Base-by-base conservation (phyloP, 495 filamentous ascomycete genomes). In the Penicillium subrubescens region DNA sequence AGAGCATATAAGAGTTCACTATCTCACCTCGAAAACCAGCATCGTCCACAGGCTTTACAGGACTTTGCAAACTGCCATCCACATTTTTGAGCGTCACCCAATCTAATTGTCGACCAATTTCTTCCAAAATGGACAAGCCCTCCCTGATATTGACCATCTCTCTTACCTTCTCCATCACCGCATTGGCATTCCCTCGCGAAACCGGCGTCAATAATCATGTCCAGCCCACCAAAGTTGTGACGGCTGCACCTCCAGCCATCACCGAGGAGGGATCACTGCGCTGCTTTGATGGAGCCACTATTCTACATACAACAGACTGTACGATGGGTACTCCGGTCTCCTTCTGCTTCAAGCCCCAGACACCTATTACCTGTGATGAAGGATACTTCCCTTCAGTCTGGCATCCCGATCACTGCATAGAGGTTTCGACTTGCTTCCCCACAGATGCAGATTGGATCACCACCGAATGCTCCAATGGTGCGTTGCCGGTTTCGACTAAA, bases 351-450 rank as follows among this genome's bases (percentile, higher is more conserved):
- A 69, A 65, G 17, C 57, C 43, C 3, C 35, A 51, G 17, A 55
- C 67, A 15, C 69, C 70, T 8, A 67, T 69, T 31, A 35, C 58
- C 33, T 75, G 71, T 34, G 17, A 57, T 7, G 25, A 35, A 8
- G 73, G 73, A 4, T 73, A 50, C 23, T 75, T 69, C 59, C 71
- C 73, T 2, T 67, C 67, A 1, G 68, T 71, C 5, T 73, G 73
- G 71, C 73, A 75, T 59, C 71, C 73, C 15, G 73, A 68, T 46
- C 69, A 75, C 25, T 75, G 73, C 41, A 57, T 69, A 48, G 64
- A 70, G 33, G 54, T 63, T 27, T 60, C 67, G 6, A 75, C 70
- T 27, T 75, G 73, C 54, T 74, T 67, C 35, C 67, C 73, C 0
- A 48, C 69, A 5, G 57, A 56, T 48, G 73, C 68, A 25, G 59